These are phyloP conservation scores for Penicillium crustosum DNA, from an alignment of 2,329 filamentous ascomycete genomes.

Conservation along the genomic window DNA sequence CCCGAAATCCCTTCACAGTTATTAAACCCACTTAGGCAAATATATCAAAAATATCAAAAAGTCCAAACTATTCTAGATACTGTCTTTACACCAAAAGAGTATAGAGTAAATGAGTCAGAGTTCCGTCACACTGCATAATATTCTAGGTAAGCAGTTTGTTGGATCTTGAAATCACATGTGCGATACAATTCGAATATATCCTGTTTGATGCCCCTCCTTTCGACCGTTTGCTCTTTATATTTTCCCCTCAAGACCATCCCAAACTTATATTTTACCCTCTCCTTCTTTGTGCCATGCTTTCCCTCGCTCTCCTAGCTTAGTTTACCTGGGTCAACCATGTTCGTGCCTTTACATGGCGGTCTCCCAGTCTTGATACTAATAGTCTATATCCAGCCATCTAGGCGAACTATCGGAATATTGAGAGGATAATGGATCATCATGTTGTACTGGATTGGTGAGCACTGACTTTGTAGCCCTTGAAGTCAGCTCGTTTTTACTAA, in stretches of 20 bases:
- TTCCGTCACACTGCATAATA: not conserved
- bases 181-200: not conserved
- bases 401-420: not conserved
- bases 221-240: not conserved
- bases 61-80: not conserved
- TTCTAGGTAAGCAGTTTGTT: not conserved
- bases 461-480: not conserved
- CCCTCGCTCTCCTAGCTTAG: not conserved
- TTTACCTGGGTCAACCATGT: not conserved
- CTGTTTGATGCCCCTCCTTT: constrained; percentile 2
- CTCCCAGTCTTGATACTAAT: not conserved
- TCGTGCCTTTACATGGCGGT: no score
- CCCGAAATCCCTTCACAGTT: not conserved
- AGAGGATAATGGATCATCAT: not conserved
- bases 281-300: not conserved
- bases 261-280: not conserved
- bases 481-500: not conserved
- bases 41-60: no score
- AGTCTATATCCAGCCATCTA: not conserved
- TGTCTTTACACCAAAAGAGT: not conserved
- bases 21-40: not conserved
- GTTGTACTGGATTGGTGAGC: constrained; percentile 1
- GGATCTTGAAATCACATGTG: not conserved
- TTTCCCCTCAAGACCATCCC: not conserved
- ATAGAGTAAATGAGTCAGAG: not conserved